A percentile compares a stretch with the other conserved stretches of the same genome.
phyloP scores from a whole-genome alignment of 2,329 filamentous ascomycete species.

The Colletotrichum musae region DNA sequence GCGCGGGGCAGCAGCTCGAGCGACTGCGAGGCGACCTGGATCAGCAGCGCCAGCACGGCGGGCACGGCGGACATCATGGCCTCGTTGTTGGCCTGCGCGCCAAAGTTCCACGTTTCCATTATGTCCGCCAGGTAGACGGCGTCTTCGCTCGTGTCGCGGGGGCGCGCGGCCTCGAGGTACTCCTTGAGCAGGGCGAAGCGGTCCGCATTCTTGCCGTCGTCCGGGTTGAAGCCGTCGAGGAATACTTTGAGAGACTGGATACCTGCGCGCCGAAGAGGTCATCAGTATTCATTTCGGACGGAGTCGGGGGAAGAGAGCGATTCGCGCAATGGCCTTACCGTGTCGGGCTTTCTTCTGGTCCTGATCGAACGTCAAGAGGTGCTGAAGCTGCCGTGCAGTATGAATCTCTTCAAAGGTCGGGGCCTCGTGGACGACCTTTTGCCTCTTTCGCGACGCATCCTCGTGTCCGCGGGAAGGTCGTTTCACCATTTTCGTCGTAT shows the following conservation, averaged over 20 bases:
- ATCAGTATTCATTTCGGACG: neutral
- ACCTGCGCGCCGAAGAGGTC: conserved; percentile 55
- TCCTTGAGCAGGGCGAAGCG: conserved; percentile 75
- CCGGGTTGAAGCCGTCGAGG: conserved; percentile 74
- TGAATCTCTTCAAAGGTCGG: conserved; percentile 74
- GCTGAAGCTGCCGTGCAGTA: conserved; percentile 76
- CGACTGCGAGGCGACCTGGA: conserved; percentile 82
- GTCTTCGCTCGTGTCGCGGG: conserved; percentile 59
- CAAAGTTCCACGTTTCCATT: conserved; percentile 91
- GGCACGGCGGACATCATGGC: conserved; percentile 84
- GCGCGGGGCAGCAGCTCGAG: conserved; percentile 84
- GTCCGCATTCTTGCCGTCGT: conserved; percentile 62
- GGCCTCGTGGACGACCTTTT: conserved; percentile 69
- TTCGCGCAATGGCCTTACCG: conserved; percentile 55
- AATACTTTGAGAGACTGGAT: conserved; percentile 80
- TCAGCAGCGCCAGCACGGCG: conserved; percentile 84
- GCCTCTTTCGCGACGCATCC: conserved; percentile 64
- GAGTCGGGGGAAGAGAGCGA: no score
- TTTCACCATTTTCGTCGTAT: conserved; percentile 58
- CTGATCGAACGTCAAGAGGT: conserved; percentile 79
- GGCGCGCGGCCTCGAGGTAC: conserved; percentile 74
- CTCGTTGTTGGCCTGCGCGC: conserved; percentile 84
- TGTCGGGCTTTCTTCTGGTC: conserved; percentile 77
- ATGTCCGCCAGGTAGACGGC: conserved; percentile 81
- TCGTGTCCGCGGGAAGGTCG: conserved; percentile 57